These are phyloP conservation scores for Setomelanomma holmii DNA, from an alignment of 2,329 filamentous ascomycete genomes.

Conservation along the genomic window DNA sequence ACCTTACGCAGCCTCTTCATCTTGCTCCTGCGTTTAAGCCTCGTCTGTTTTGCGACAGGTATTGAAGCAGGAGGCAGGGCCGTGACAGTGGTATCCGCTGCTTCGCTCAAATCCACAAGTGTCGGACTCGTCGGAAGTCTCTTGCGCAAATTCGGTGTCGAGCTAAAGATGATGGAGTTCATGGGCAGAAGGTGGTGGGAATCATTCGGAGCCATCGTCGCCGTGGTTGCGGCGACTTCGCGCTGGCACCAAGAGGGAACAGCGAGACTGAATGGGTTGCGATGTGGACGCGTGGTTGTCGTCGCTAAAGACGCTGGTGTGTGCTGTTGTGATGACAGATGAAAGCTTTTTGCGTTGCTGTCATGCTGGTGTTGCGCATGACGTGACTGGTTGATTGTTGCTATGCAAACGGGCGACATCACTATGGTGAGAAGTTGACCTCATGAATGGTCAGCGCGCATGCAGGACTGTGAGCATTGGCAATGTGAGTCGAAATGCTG, in stretches of 20 bases:
- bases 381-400: background rate
- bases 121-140: background rate
- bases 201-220: background rate
- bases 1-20: background rate
- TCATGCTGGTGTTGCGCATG: background rate
- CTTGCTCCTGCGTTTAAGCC: background rate
- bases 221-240: no score
- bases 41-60: background rate
- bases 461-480: background rate
- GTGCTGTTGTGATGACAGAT: background rate
- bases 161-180: slow-evolving; percentile 13
- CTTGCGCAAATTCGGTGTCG: background rate
- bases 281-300: no score
- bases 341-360: background rate
- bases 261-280: no score
- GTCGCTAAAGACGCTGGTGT: no score
- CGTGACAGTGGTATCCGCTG: slow-evolving; percentile 14
- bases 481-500: no score
- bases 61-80: slow-evolving; percentile 9
- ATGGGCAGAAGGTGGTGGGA: slow-evolving; percentile 20
- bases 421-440: background rate
- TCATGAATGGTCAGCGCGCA: background rate
- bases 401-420: slow-evolving; percentile 1
- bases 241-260: no score
- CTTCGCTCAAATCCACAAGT: slow-evolving; percentile 12